Evolutionary conservation across 2,329 filamentous ascomycete species (phyloP).

Genomic region (Hyphodiscus sp.): DNA sequence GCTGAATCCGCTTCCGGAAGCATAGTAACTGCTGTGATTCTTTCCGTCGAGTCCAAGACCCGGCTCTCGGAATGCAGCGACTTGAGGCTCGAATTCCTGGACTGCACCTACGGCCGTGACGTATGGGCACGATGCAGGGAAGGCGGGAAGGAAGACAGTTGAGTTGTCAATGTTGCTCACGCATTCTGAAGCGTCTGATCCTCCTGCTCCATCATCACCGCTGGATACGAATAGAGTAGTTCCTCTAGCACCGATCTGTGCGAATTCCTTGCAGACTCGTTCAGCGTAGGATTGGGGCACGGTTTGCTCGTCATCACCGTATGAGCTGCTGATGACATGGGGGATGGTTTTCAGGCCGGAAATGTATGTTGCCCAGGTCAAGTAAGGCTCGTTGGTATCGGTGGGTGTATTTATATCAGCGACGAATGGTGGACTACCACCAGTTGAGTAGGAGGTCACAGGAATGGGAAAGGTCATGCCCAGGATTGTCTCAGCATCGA

Average conservation of each 20-base stretch:
- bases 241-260: conserved; percentile 46
- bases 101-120: conserved; percentile 28
- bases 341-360: conserved; percentile 41
- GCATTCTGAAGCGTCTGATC: conserved; percentile 35
- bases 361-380: conserved; percentile 46
- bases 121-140: conserved; percentile 42
- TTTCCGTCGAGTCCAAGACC: conserved; percentile 30
- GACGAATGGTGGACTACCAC: conserved; percentile 46
- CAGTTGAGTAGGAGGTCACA: conserved; percentile 48
- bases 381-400: conserved; percentile 49
- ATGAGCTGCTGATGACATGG: conserved; percentile 50
- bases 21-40: conserved; percentile 22
- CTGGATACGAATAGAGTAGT: conserved; percentile 44
- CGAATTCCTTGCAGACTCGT: conserved; percentile 46
- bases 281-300: conserved; percentile 46
- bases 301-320: conserved; percentile 51
- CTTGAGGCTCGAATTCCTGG: conserved; percentile 31
- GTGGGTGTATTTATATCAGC: conserved; percentile 32
- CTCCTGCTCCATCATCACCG: conserved; percentile 44
- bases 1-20: conserved; percentile 47
- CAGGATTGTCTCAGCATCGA: conserved; percentile 45
- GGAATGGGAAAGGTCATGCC: conserved; percentile 47
- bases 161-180: conserved; percentile 50
- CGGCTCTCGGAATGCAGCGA: conserved; percentile 28
- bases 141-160: conserved; percentile 45